Conservation (phyloP, 2,329 filamentous ascomycete genomes). For the Botrytis fragariae region DNA sequence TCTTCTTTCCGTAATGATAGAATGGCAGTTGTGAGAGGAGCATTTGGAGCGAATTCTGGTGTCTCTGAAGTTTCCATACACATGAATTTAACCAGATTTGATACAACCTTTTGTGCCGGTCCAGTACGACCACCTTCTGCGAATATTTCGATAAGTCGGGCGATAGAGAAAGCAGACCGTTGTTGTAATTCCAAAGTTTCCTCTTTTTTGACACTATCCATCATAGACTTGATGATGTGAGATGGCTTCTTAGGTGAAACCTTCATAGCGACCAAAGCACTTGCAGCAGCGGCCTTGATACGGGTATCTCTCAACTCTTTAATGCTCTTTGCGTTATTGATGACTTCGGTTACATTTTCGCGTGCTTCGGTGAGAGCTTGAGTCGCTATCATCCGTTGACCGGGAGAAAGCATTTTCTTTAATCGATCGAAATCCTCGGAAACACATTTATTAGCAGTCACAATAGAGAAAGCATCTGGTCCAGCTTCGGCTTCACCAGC, state of each 20-base stretch:
- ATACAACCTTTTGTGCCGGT: conserved; percentile 92
- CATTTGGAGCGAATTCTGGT: conserved; percentile 87
- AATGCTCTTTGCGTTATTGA: conserved; percentile 74
- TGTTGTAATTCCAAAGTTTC: conserved; percentile 86
- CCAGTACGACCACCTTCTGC: conserved; percentile 75
- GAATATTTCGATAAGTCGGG: conserved; percentile 81
- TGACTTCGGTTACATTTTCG: conserved; percentile 64
- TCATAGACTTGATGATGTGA: conserved; percentile 89
- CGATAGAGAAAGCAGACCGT: conserved; percentile 81
- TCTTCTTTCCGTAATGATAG: conserved; percentile 96
- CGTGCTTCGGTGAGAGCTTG: conserved; percentile 78
- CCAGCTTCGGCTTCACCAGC: conserved; percentile 92
- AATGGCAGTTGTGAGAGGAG: conserved; percentile 73
- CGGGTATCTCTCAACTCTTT: conserved; percentile 83
- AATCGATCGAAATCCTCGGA: conserved; percentile 82
- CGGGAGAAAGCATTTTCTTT: conserved; percentile 83
- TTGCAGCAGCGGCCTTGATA: conserved; percentile 81
- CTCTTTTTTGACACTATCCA: conserved; percentile 97
- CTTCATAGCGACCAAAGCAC: conserved; percentile 83
- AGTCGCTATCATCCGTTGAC: conserved; percentile 79
- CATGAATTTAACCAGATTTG: conserved; percentile 94
- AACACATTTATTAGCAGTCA: conserved; percentile 84
- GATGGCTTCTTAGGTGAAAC: conserved; percentile 91
- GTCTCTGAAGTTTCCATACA: conserved; percentile 98
- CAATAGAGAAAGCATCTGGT: conserved; percentile 85